Evolutionary conservation across 2,329 filamentous ascomycete species (phyloP), one percentile per base, ranked within the genome.

Genomic region (Albifimbria verrucaria): DNA sequence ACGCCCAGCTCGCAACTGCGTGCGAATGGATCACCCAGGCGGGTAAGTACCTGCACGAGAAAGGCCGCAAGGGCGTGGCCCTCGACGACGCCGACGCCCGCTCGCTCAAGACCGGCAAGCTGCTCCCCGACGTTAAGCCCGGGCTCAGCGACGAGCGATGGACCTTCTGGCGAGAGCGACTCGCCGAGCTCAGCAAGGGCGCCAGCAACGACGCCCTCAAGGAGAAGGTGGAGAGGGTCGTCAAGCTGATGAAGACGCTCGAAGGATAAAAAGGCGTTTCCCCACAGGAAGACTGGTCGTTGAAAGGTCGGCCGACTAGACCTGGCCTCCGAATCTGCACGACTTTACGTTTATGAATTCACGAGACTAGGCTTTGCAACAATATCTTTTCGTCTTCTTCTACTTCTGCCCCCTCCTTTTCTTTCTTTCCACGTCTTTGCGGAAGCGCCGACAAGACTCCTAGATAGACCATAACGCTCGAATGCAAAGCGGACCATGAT

Each of bases 1-100:
- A 66, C 24, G 57, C 57, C 3, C 44, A 50, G 7, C 53, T 69
- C 21, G 55, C 54, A 24, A 57, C 59, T 11, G 57, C 60, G 7
- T 59, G 59, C 49, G 63, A 68, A 52, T 71, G 67, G 67, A 57
- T 70, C 44, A 44, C 41, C 21, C 59, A 68, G 52, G 68, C 67
- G 1, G 66, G 67, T 25, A 51, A 53, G 55, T 53, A 52, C 15
- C 42, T 69, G 51, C 54, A 63, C 45, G 43, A 55, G 17, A 52
- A 63, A 36, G 52, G 47, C n/a, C 56, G 42, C 25, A 51, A 15
- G 9, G 42, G 41, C 2, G 10, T n/a, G 10, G 48, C 59, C 43
- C 52, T 68, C 7, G 56, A 60, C 36, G 57, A 62, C 7, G 28
- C 50, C 15, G 60, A 64, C 41, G 47, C 52, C 41, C 55, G 56